A percentile compares a stretch with the other conserved stretches of the same genome.
phyloP scores from a whole-genome alignment of 495 filamentous ascomycete species.

The Filosporella fistucella region DNA sequence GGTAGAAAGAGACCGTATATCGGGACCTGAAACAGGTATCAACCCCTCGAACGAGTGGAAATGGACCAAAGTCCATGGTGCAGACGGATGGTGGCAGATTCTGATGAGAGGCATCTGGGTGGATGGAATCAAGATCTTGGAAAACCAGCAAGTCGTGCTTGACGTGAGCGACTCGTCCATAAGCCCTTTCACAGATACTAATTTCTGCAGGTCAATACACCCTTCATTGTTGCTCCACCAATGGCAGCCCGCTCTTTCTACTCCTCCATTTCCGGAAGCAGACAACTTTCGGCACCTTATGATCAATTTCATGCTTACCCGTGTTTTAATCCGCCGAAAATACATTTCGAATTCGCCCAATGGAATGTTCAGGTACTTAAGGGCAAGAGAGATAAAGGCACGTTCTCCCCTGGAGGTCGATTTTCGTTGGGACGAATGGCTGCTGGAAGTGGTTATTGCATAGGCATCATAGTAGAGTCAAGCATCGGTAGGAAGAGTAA shows the following conservation, averaged over 20 bases:
- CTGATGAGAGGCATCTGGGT: constrained; percentile 12
- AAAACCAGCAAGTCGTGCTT: constrained; percentile 6
- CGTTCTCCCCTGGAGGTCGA: constrained; percentile 3
- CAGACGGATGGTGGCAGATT: constrained; percentile 19
- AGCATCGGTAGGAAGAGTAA: not conserved
- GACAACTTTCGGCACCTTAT: constrained; percentile 7
- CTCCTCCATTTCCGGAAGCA: constrained; percentile 6
- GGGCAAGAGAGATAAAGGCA: constrained; percentile 2
- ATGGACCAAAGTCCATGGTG: constrained; percentile 8
- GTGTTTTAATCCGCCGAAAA: constrained; percentile 11
- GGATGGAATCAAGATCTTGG: constrained; percentile 1
- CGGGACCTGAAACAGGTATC: not conserved
- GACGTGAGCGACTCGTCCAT: constrained; percentile 1
- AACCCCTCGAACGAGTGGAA: constrained; percentile 5
- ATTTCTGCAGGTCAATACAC: constrained; percentile 9
- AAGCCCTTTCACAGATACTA: not conserved
- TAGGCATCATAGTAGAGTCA: constrained; percentile 15
- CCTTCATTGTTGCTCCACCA: constrained; percentile 12
- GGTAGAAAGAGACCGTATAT: not conserved
- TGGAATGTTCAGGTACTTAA: constrained; percentile 8
- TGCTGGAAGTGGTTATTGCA: constrained; percentile 12
- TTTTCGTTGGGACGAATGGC: constrained; percentile 14
- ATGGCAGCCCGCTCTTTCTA: constrained; percentile 11
- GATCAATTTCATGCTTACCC: constrained; percentile 18
- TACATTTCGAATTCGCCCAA: constrained; percentile 10